phyloP scores from a whole-genome alignment of 345 rosid species.

The Gossypium anomalum region DNA sequence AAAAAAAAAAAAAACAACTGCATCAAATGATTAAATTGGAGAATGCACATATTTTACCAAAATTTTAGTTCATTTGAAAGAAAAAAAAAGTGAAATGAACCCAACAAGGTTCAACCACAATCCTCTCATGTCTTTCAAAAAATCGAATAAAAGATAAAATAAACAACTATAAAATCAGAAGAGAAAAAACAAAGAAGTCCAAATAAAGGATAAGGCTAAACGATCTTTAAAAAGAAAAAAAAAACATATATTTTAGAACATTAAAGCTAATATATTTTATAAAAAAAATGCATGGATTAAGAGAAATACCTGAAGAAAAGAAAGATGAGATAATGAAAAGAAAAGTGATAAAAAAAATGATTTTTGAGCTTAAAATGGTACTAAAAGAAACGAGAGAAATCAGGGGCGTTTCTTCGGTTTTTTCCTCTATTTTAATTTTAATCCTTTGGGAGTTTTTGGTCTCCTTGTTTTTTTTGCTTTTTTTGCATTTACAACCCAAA shows the following conservation, averaged over 20 bases:
- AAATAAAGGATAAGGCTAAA: neutral
- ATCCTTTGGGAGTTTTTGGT: neutral
- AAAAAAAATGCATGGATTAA: neutral
- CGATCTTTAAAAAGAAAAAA: neutral
- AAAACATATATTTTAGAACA: neutral
- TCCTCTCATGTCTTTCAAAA: constrained; percentile 17
- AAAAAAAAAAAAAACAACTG: neutral
- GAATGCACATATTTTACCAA: neutral
- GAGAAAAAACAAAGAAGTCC: neutral
- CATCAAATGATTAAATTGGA: constrained; percentile 6
- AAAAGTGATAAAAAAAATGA: neutral
- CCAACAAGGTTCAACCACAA: constrained; percentile 24
- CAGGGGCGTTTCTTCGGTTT: neutral
- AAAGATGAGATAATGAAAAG: constrained; percentile 6
- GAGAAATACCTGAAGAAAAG: constrained; percentile 20
- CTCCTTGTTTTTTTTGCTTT: no score
- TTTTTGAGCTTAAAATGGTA: constrained; percentile 4
- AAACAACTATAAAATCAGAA: neutral
- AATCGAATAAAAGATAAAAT: constrained; percentile 1
- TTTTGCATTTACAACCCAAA: no score
- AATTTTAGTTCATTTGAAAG: neutral
- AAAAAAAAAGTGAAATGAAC: neutral
- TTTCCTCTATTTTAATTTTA: neutral
- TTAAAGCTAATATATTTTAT: neutral
- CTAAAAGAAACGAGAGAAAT: constrained; percentile 1